Evolutionary conservation across 306 rosid species (phyloP).

Genomic region (Dryas drummondii): DNA sequence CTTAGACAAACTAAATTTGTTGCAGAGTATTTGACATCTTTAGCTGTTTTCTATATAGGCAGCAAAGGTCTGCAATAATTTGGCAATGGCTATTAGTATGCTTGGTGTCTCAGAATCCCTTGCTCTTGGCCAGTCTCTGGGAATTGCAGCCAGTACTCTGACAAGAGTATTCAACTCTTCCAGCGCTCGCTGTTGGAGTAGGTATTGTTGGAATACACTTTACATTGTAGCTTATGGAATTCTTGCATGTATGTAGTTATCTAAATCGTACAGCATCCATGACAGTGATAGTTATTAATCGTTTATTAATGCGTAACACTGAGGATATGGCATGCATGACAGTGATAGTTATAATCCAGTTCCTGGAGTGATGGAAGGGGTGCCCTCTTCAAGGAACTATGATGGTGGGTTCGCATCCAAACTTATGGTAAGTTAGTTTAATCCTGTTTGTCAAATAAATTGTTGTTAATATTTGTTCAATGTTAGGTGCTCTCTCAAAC

Average conservation of each 20-base stretch:
- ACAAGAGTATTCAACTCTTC: constrained; percentile 85
- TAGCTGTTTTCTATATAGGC: constrained; percentile 50
- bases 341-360: constrained; percentile 95
- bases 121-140: constrained; percentile 84
- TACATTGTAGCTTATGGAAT: not conserved
- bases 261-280: constrained; percentile 3
- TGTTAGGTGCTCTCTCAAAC: not conserved
- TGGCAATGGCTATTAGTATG: constrained; percentile 96
- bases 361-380: constrained; percentile 90
- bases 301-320: not conserved
- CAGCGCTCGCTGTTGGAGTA: constrained; percentile 97
- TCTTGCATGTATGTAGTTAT: not conserved
- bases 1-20: not conserved
- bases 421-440: constrained; percentile 67
- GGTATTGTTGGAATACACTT: constrained; percentile 38
- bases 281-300: constrained; percentile 65
- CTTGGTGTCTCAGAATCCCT: constrained; percentile 95
- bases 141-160: constrained; percentile 74
- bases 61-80: constrained; percentile 89
- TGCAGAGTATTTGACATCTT: constrained; percentile 10
- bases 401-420: constrained; percentile 91
- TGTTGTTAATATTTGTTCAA: not conserved
- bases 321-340: constrained; percentile 26
- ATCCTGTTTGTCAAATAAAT: not conserved
- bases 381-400: constrained; percentile 87